phyloP scores from a whole-genome alignment of 768 basidiomycete genomes.

The Xerocomellus intermedius region DNA sequence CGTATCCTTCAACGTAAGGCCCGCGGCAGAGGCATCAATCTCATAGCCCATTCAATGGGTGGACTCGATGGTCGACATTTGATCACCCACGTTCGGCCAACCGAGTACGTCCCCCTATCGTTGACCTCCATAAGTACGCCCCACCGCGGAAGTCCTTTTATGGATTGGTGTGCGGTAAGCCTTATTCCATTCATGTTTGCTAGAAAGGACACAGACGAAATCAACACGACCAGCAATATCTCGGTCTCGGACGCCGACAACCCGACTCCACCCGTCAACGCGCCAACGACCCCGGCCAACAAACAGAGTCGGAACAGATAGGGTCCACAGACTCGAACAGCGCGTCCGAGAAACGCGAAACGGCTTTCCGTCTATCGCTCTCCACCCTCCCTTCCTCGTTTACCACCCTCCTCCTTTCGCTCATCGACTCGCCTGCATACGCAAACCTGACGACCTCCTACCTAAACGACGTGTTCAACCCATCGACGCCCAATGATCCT shows the following conservation, averaged over 20 bases:
- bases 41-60: constrained; percentile 97
- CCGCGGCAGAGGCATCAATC: constrained; percentile 79
- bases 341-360: constrained; percentile 28
- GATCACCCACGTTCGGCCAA: constrained; percentile 81
- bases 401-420: constrained; percentile 80
- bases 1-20: constrained; percentile 63
- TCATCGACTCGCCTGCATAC: constrained; percentile 96
- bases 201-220: constrained; percentile 14
- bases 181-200: constrained; percentile 1
- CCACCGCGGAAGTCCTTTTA: constrained; percentile 95
- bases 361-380: constrained; percentile 47
- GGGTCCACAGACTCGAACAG: not conserved
- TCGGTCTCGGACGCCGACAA: constrained; percentile 80
- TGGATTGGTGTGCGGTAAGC: constrained; percentile 95
- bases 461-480: constrained; percentile 80
- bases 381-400: constrained; percentile 76
- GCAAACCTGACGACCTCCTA: constrained; percentile 87
- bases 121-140: constrained; percentile 90
- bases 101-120: constrained; percentile 80
- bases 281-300: not conserved
- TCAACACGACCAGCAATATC: constrained; percentile 60
- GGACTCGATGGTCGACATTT: constrained; percentile 93
- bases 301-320: not conserved
- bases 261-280: constrained; percentile 17
- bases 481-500: constrained; percentile 71